Evolutionary conservation across 345 rosid species (phyloP).

Genomic region (Mallotus nudiflorus): DNA sequence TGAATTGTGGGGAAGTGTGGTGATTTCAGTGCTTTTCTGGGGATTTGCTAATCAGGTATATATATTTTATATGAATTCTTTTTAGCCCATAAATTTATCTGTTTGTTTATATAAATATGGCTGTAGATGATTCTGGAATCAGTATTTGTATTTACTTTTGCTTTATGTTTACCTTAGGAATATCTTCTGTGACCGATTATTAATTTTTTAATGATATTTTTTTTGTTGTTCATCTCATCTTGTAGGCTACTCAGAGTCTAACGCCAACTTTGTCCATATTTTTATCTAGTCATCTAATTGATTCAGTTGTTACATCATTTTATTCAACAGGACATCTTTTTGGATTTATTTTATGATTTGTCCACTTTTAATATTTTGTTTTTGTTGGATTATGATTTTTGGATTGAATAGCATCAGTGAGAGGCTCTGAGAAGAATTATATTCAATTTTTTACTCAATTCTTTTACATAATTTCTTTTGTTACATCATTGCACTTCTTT

Average conservation of each 20-base stretch:
- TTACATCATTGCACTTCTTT: too few relatives aligned
- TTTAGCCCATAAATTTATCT: not conserved
- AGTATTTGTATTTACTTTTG: not conserved
- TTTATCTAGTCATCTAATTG: not conserved
- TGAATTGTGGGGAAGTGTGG: conserved; percentile 99
- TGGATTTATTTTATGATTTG: not conserved
- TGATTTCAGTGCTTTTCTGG: conserved; percentile 94
- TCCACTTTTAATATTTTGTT: not conserved
- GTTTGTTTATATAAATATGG: not conserved
- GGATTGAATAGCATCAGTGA: not conserved
- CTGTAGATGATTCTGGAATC: conserved; percentile 1
- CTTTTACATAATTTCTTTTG: not conserved
- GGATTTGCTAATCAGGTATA: conserved; percentile 97
- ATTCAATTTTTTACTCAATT: not conserved
- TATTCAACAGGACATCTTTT: not conserved
- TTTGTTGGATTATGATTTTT: not conserved
- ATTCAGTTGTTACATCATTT: conserved; percentile 4
- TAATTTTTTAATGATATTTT: not conserved
- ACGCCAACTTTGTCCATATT: not conserved
- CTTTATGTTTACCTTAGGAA: not conserved
- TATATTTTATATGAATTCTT: conserved; percentile 8
- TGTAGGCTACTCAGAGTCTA: not conserved
- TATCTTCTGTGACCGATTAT: not conserved
- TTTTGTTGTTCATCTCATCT: too few relatives aligned
- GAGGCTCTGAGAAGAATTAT: not conserved